phyloP scores from a whole-genome alignment of 345 rosid species.

The Eucalyptus polyanthemos region DNA sequence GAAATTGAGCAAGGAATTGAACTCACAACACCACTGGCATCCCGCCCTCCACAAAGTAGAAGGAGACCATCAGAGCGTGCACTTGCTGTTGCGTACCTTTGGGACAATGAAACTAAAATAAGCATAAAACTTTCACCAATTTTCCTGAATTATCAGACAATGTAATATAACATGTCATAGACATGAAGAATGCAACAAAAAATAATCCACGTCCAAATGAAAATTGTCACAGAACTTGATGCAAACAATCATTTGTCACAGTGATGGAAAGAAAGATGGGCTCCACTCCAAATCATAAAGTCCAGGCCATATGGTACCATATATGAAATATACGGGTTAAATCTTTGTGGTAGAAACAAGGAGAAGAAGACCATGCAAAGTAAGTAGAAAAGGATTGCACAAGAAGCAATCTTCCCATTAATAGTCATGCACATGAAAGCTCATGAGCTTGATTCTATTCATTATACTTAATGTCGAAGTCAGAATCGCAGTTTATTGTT shows the following conservation, averaged over 20 bases:
- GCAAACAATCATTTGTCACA: background rate
- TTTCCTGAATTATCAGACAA: background rate
- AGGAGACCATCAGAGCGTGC: slow-evolving; percentile 99
- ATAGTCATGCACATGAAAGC: background rate
- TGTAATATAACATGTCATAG: background rate
- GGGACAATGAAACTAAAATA: background rate
- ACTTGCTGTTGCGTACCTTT: slow-evolving; percentile 99
- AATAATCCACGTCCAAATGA: background rate
- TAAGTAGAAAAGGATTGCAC: background rate
- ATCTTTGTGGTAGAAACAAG: background rate
- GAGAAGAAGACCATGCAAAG: background rate
- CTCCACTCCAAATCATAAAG: background rate
- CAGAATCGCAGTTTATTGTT: background rate
- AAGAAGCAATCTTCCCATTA: background rate
- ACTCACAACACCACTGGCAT: slow-evolving; percentile 92
- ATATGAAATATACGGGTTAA: background rate
- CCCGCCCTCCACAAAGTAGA: slow-evolving; percentile 98
- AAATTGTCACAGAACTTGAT: background rate
- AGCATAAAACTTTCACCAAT: background rate
- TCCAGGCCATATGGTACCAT: background rate
- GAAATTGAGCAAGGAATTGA: background rate
- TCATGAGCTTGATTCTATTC: background rate
- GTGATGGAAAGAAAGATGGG: background rate
- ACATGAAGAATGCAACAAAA: background rate
- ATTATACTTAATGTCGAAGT: background rate